phyloP scores from a whole-genome alignment of 495 filamentous ascomycete genomes.

The Friedmanniomyces endolithicus region DNA sequence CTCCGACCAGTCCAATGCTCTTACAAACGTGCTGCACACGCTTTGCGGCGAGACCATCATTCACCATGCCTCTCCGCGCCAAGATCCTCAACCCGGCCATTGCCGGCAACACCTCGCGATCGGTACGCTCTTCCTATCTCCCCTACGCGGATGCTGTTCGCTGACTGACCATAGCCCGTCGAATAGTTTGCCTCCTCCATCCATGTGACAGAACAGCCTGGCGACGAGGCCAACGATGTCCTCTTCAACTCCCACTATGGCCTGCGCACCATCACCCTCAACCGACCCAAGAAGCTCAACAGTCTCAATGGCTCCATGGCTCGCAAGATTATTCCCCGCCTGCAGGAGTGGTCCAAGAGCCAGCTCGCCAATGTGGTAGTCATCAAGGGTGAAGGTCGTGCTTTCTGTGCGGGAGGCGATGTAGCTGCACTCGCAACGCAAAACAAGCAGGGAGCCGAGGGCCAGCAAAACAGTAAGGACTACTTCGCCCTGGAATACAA shows the following conservation, averaged over 20 bases:
- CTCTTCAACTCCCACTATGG: conserved; percentile 80
- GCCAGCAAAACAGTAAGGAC: conserved; percentile 54
- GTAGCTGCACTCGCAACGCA: conserved; percentile 61
- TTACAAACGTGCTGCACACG: conserved; percentile 37
- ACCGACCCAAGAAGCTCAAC: conserved; percentile 82
- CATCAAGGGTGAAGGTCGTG: conserved; percentile 75
- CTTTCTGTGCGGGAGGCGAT: conserved; percentile 90
- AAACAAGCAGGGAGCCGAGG: conserved; percentile 55
- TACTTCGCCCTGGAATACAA: conserved; percentile 90
- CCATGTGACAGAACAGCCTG: conserved; percentile 20
- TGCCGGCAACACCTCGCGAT: conserved; percentile 39
- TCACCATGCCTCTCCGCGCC: conserved; percentile 76
- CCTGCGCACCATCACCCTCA: conserved; percentile 83
- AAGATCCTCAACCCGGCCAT: conserved; percentile 58
- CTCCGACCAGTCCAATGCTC: conserved; percentile 35
- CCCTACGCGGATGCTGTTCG: not conserved
- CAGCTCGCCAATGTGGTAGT: conserved; percentile 84
- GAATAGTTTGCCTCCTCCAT: conserved; percentile 9
- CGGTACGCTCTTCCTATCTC: conserved; percentile 13
- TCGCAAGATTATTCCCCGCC: conserved; percentile 72
- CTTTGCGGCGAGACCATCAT: conserved; percentile 39
- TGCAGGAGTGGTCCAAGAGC: conserved; percentile 41
- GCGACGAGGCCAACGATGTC: conserved; percentile 79
- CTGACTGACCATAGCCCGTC: conserved; percentile 18
- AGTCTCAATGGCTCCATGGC: conserved; percentile 88